A percentile compares a stretch with the other conserved stretches of the same genome.
Evolutionary conservation across 2,329 filamentous ascomycete species (phyloP).

Genomic region (Cucurbitaria berberidis): DNA sequence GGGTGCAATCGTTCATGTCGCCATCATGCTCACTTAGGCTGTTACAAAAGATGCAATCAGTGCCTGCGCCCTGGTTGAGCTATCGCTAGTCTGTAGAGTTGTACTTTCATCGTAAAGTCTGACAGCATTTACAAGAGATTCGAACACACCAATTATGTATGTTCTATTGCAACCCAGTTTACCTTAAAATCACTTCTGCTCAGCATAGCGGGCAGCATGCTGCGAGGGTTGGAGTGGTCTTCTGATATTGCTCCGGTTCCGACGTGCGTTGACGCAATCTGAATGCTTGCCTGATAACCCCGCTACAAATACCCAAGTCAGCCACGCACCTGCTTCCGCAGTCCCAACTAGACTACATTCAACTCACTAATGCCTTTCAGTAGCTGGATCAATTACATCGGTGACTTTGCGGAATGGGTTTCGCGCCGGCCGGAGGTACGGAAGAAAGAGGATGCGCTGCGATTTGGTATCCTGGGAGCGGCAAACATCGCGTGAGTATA

Average conservation of each 20-base stretch:
- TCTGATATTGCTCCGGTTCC: not conserved
- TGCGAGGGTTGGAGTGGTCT: too few relatives aligned
- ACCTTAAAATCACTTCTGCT: too few relatives aligned
- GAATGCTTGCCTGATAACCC: not conserved
- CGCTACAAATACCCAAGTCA: not conserved
- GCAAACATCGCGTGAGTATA: constrained; percentile 41
- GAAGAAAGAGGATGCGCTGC: constrained; percentile 33
- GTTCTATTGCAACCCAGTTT: too few relatives aligned
- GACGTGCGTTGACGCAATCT: not conserved
- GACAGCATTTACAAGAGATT: too few relatives aligned
- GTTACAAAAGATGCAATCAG: too few relatives aligned
- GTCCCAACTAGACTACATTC: not conserved
- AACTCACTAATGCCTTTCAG: not conserved
- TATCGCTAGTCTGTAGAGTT: too few relatives aligned
- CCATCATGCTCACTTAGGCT: too few relatives aligned
- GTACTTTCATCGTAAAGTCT: too few relatives aligned
- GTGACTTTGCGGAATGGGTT: constrained; percentile 15
- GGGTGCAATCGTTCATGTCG: too few relatives aligned
- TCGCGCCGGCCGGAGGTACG: constrained; percentile 6
- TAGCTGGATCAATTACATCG: constrained; percentile 11
- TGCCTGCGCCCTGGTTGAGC: too few relatives aligned
- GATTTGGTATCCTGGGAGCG: constrained; percentile 47
- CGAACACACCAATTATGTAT: too few relatives aligned
- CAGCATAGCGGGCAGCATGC: too few relatives aligned
- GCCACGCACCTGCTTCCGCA: not conserved